Evolutionary conservation across 495 filamentous ascomycete species (phyloP), one percentile per base, ranked within the genome.

Genomic region (Symbiotaphrina buchneri): DNA sequence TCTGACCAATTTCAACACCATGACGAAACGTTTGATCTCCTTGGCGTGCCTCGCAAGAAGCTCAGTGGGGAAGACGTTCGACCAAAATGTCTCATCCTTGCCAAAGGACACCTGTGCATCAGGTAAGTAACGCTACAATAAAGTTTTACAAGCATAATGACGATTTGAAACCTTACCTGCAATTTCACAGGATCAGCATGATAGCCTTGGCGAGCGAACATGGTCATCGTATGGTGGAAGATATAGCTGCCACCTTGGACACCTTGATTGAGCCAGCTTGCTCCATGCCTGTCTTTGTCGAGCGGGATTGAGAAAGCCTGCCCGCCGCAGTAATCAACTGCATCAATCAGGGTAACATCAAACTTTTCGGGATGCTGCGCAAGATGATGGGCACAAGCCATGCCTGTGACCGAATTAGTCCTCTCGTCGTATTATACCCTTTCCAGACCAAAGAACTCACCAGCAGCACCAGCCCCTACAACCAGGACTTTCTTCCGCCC

Each of bases 81-180:
- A 75, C 74, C 75, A 90, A 52, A 90, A 85, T 4, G 51, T 54
- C 6, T 74, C 62, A 4, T 55, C 41, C 45, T 84, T 81, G 10
- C 79, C 80, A 44, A 85, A 84, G 0, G 78, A 67, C 0, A 84
- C 73, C n/a, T n/a, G n/a, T n/a, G n/a, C n/a, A n/a, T n/a, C n/a
- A n/a, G n/a, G n/a, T 40, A 43, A n/a, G 14, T 5, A 8, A 18
- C 22, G 14, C 10, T 11, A 21, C 10, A 21, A 16, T 5, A 28
- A 2, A 35, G 1, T 25, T 5, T 5, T 10, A 10, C 19, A n/a
- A n/a, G n/a, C n/a, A n/a, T n/a, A n/a, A n/a, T n/a, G n/a, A n/a
- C n/a, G n/a, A n/a, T n/a, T n/a, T n/a, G 8, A 19, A 33, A 48
- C 53, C n/a, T n/a, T n/a, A n/a, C n/a, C 42, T 85, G 78, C 18